A percentile compares a stretch with the other conserved stretches of the same genome.
These are phyloP conservation scores for Quercus alba DNA, from an alignment of 306 rosid species.

Conservation along the genomic window DNA sequence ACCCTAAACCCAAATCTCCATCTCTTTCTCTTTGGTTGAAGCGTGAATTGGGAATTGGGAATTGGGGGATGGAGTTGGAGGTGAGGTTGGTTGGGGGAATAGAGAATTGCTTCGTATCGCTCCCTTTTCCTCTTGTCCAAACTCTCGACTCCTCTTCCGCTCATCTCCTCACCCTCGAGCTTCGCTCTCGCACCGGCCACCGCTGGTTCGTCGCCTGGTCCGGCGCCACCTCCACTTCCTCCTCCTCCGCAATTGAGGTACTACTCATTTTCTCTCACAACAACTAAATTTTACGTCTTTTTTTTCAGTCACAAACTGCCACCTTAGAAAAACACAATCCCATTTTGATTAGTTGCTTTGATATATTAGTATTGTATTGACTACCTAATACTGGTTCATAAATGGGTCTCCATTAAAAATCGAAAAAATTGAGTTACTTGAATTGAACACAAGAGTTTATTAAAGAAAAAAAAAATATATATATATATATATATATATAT, in stretches of 20 bases:
- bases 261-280: background rate
- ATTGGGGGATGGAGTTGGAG: constrained; percentile 50
- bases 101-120: constrained; percentile 70
- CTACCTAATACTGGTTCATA: no score
- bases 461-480: no score
- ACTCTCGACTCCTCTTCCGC: constrained; percentile 54
- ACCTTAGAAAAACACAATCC: background rate
- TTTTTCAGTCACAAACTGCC: background rate
- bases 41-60: no score
- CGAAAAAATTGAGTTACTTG: no score
- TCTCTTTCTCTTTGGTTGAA: no score
- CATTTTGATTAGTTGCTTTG: background rate
- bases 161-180: constrained; percentile 63
- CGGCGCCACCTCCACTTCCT: constrained; percentile 74
- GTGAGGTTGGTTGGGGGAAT: constrained; percentile 57
- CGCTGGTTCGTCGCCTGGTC: constrained; percentile 87
- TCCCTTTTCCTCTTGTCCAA: constrained; percentile 70
- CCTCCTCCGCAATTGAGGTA: constrained; percentile 62
- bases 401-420: no score
- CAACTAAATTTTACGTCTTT: no score
- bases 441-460: no score
- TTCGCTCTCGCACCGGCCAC: constrained; percentile 47
- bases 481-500: no score
- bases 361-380: no score
- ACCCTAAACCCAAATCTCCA: no score